These are phyloP conservation scores for Penicillium olsonii DNA, from an alignment of 2,329 filamentous ascomycete species.

Conservation along the genomic window DNA sequence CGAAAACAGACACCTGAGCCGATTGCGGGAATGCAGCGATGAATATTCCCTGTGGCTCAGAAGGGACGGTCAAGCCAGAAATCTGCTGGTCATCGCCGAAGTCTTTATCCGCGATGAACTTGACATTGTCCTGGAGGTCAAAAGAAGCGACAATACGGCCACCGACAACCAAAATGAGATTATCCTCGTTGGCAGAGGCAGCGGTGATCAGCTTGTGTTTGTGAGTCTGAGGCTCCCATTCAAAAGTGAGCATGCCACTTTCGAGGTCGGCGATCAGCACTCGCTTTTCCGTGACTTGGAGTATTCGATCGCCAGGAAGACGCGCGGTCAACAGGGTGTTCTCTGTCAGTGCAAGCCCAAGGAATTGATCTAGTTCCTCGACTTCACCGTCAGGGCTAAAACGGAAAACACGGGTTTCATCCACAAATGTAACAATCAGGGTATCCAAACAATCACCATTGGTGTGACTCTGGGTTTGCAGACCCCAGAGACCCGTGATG, in stretches of 20 bases:
- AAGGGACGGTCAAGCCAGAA: slow-evolving; percentile 77
- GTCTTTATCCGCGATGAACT: slow-evolving; percentile 59
- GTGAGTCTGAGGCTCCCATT: slow-evolving; percentile 48
- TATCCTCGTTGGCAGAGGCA: slow-evolving; percentile 71
- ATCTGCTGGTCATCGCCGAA: slow-evolving; percentile 72
- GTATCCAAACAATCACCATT: slow-evolving; percentile 58
- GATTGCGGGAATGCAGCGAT: slow-evolving; percentile 86
- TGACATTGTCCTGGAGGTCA: slow-evolving; percentile 60
- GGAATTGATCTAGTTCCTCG: slow-evolving; percentile 79
- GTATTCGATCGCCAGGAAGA: slow-evolving; percentile 61
- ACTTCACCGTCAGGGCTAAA: slow-evolving; percentile 76
- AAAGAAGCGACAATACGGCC: slow-evolving; percentile 73
- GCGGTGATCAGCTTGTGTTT: slow-evolving; percentile 67
- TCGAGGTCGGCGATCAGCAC: slow-evolving; percentile 64
- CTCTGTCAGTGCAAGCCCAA: slow-evolving; percentile 67
- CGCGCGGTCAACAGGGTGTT: slow-evolving; percentile 73
- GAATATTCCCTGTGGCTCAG: slow-evolving; percentile 64
- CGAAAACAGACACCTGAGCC: slow-evolving; percentile 74
- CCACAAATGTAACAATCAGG: slow-evolving; percentile 76
- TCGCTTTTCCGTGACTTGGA: slow-evolving; percentile 73
- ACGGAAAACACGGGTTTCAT: slow-evolving; percentile 78
- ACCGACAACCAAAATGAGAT: slow-evolving; percentile 72
- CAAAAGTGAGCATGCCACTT: slow-evolving; percentile 46
- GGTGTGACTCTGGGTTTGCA: slow-evolving; percentile 53
- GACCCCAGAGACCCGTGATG: slow-evolving; percentile 71